Evolutionary conservation across 2,329 filamentous ascomycete genomes (phyloP), one percentile per base, ranked within the genome.

Genomic region (Zymoseptoria crescenta): DNA sequence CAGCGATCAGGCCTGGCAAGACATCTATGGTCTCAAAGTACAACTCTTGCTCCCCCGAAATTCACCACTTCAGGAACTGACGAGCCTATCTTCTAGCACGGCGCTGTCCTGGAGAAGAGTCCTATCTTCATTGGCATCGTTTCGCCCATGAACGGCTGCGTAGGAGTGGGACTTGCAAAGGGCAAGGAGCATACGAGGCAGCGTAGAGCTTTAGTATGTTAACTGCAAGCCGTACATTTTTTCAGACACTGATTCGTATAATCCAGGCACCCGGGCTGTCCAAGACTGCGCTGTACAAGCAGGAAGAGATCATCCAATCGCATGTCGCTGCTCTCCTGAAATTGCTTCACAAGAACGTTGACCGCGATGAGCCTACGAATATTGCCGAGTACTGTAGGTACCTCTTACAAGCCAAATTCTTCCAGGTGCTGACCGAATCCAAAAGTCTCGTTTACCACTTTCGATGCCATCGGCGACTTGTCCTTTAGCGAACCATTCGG

Each of bases 81-180:
- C 24, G 24, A 24, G 24, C 2, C 2, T 3, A 7, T n/a, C 10
- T 50, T 21, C 3, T 49, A 60, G 59, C 57, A 52, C 49, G 59
- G 55, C 28, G 51, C 49, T 21, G 52, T 60, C 16, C 58, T 61
- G 59, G 56, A 61, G 48, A 61, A 56, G 35, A 61, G 59, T 24
- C 59, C 59, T 5, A 61, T 56, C 20, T 61, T 61, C 56, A 50
- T 61, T 20, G 59, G 59, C 5, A 56, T 58, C 13, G 59, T 48
- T n/a, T 58, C 56, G 16, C 56, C 56, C 8, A 51, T 61, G 28
- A 52, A 61, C 9, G 59, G 59, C 3, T 56, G 53, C 20, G 56
- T 58, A 0, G 59, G 59, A 49, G 56, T 58, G 7, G 56, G 56
- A 1, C 59, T 61, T 35, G 59, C 59, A 24, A 52, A 35, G n/a